phyloP scores from a whole-genome alignment of 2,329 filamentous ascomycete genomes.

The Cryphonectria nitschkei region DNA sequence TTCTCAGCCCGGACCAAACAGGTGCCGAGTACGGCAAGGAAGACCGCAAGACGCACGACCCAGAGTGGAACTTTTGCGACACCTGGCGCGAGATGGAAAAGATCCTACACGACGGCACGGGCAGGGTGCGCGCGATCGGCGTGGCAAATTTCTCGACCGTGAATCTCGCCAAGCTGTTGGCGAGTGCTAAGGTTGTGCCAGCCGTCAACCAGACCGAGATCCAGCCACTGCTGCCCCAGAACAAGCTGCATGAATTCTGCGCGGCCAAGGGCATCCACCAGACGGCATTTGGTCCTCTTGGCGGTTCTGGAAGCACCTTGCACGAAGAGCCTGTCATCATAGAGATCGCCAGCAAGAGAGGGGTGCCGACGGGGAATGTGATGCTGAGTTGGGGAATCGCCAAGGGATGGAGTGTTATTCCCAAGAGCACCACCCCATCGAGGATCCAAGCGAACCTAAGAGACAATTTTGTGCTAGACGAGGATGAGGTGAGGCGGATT shows the following conservation, averaged over 20 bases:
- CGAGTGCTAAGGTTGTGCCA: constrained; percentile 50
- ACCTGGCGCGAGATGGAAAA: constrained; percentile 56
- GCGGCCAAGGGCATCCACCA: constrained; percentile 43
- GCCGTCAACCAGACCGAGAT: constrained; percentile 64
- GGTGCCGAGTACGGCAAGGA: constrained; percentile 21
- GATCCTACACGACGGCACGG: constrained; percentile 43
- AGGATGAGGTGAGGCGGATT: constrained; percentile 16
- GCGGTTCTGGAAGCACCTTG: constrained; percentile 27
- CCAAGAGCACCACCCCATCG: constrained; percentile 18
- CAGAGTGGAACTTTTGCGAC: constrained; percentile 24
- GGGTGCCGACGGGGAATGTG: not conserved
- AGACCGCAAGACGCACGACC: constrained; percentile 11
- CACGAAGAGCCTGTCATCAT: constrained; percentile 3
- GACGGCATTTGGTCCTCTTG: constrained; percentile 23
- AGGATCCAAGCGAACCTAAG: constrained; percentile 11
- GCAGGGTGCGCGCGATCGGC: constrained; percentile 53
- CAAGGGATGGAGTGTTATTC: constrained; percentile 14
- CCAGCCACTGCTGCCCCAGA: constrained; percentile 61
- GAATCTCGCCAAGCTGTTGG: constrained; percentile 41
- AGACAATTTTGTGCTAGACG: constrained; percentile 10
- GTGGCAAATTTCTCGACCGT: constrained; percentile 41
- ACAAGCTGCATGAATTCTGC: constrained; percentile 55
- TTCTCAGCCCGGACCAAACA: constrained; percentile 9
- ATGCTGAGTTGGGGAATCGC: constrained; percentile 13
- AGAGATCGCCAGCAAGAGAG: constrained; percentile 8